phyloP scores from a whole-genome alignment of 2,329 filamentous ascomycete species.

The Diaporthe sp. region DNA sequence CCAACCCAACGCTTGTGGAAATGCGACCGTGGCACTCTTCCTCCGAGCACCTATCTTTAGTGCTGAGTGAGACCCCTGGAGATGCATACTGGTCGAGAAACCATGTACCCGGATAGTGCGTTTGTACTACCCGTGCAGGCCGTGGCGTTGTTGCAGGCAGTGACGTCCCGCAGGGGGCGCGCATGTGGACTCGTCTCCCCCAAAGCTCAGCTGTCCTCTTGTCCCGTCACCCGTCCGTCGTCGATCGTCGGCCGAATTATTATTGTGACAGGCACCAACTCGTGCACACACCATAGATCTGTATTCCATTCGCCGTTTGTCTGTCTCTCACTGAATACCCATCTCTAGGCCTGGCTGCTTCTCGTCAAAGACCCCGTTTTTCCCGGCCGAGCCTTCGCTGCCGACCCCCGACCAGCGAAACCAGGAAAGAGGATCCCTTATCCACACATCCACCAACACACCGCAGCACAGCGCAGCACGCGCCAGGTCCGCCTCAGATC shows the following conservation, averaged over 20 bases:
- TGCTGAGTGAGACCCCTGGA: conserved; percentile 23
- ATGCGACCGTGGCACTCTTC: conserved; percentile 19
- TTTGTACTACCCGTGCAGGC: conserved; percentile 9
- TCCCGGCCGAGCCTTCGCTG: conserved; percentile 7
- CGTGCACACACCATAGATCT: not conserved
- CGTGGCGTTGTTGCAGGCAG: conserved; percentile 30
- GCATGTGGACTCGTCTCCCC: not conserved
- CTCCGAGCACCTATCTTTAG: conserved; percentile 26
- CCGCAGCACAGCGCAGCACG: conserved; percentile 25
- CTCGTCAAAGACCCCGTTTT: not conserved
- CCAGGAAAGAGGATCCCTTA: conserved; percentile 25
- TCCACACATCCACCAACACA: conserved; percentile 24
- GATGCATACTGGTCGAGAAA: conserved; percentile 14
- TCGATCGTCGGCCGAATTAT: conserved; percentile 15
- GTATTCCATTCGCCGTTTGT: not conserved
- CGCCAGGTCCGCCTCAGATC: conserved; percentile 36
- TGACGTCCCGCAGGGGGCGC: not conserved
- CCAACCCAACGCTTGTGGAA: not conserved
- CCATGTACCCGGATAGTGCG: conserved; percentile 23
- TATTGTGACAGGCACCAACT: conserved; percentile 10
- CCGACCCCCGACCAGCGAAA: conserved; percentile 7
- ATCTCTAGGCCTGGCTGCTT: not conserved
- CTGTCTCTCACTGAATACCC: conserved; percentile 8
- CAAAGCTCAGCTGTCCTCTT: conserved; percentile 32
- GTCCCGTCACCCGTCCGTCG: conserved; percentile 13